Percentiles rank a stretch among this genome's conserved stretches.
These are phyloP conservation scores for Tilletia setariae DNA, from an alignment of 1,284 basidiomycete genomes.

Conservation along the genomic window DNA sequence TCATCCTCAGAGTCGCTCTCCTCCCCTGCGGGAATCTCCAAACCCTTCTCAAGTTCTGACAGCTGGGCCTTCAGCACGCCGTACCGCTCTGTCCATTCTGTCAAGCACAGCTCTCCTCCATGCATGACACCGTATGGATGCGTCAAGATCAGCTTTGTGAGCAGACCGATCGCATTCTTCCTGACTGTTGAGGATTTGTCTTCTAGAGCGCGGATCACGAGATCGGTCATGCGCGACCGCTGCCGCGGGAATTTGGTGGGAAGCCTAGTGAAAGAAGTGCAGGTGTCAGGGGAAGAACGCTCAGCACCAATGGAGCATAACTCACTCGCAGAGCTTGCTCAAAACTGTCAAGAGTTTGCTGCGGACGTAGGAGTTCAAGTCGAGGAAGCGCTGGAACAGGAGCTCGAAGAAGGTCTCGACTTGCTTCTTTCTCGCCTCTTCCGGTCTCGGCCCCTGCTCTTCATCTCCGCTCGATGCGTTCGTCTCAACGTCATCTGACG, in stretches of 20 bases:
- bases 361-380: constrained; percentile 85
- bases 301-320: constrained; percentile 21
- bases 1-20: constrained; percentile 51
- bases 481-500: constrained; percentile 34
- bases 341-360: constrained; percentile 79
- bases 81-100: constrained; percentile 71
- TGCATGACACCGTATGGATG: constrained; percentile 85
- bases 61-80: constrained; percentile 61
- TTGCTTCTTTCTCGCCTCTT: constrained; percentile 70
- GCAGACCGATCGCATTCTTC: constrained; percentile 74
- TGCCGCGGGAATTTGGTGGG: constrained; percentile 82
- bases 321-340: constrained; percentile 65
- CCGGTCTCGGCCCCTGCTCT: constrained; percentile 28
- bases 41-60: constrained; percentile 53
- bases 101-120: constrained; percentile 73
- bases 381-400: constrained; percentile 80
- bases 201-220: constrained; percentile 75
- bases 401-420: constrained; percentile 77
- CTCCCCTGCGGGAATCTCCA: constrained; percentile 42
- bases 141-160: constrained; percentile 75
- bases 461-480: constrained; percentile 27
- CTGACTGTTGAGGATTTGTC: constrained; percentile 88
- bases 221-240: constrained; percentile 70
- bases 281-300: not conserved
- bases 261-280: constrained; percentile 58